Evolutionary conservation across 768 basidiomycete genomes (phyloP).

Genomic region (Terana coerulea): DNA sequence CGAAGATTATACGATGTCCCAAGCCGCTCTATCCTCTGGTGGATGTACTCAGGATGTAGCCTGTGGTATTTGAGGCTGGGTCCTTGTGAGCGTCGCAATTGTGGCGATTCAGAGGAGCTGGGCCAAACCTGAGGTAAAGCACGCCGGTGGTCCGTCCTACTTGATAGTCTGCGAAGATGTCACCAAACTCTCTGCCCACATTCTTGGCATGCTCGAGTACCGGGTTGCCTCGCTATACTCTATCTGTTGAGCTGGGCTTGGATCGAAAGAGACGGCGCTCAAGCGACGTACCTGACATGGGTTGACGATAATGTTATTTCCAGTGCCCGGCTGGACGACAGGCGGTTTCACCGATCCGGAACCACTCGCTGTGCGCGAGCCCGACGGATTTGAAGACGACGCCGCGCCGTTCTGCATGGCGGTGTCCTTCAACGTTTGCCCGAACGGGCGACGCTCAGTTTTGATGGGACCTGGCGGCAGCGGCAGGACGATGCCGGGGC

Average conservation of each 20-base stretch:
- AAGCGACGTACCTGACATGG: conserved; percentile 24
- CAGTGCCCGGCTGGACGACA: conserved; percentile 29
- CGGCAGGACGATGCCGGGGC: background rate
- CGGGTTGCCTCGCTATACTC: conserved; percentile 73
- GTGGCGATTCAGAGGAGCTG: background rate
- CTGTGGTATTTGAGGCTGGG: conserved; percentile 88
- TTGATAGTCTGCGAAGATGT: conserved; percentile 92
- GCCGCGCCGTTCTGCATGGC: background rate
- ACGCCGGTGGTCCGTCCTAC: conserved; percentile 93
- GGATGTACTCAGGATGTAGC: conserved; percentile 96
- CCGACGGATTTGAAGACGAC: background rate
- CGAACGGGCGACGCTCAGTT: background rate
- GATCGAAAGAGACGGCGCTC: background rate
- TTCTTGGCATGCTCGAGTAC: conserved; percentile 84
- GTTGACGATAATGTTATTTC: conserved; percentile 32
- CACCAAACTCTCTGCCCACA: conserved; percentile 91
- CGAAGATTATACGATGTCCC: conserved; percentile 78
- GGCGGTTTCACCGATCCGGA: conserved; percentile 23
- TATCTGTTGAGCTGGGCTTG: background rate
- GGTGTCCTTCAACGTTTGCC: background rate
- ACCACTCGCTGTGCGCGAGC: background rate
- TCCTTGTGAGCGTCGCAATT: too few relatives aligned
- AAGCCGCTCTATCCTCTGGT: conserved; percentile 84
- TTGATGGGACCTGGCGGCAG: background rate
- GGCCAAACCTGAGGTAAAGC: conserved; percentile 76